Evolutionary conservation across 306 rosid genomes (phyloP), one percentile per base, ranked within the genome.

Genomic region (Citrullus colocynthis): DNA sequence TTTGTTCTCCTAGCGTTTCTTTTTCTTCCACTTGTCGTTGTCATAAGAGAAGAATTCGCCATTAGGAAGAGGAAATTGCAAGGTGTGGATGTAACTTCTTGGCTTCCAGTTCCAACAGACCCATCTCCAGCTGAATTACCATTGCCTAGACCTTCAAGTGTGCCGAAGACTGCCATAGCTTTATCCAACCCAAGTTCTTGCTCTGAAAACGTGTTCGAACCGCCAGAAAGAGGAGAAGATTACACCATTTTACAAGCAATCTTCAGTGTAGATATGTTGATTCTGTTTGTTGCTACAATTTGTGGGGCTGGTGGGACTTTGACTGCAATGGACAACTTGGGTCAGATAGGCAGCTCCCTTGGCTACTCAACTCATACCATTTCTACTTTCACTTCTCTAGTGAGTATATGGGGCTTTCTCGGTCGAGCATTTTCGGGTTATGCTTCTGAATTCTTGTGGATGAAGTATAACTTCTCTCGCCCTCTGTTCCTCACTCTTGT

Each of bases 301-400:
- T 69, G 75, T 42, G 75, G 75, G 54, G 56, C 75, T 69, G 75
- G 75, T 69, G 75, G 75, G 37, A 44, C 75, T 41, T 69, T 69
- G 75, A 69, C 75, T 69, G 75, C 75, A n/a, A 69, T 69, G n/a
- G 75, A 69, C 56, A 69, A 69, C 75, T 44, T 69, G 75, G n/a
- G 75, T 69, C 75, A 69, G 56, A 20, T 69, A 44, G 75, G 75
- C 54, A 69, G 75, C 51, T 69, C 75, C n/a, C 56, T 69, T 41
- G 75, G 75, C 34, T 69, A 69, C 36, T 69, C 75, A 69, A 6
- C 56, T 20, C 75, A 69, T 69, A 69, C 37, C 75, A 69, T 44
- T 44, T 69, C 75, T 2, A 69, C 75, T 42, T 69, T 69, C 75
- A 44, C 75, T 20, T 69, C 75, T 5, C 75, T 69, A 1, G 37